These are phyloP conservation scores for Diospyros lotus DNA, from an alignment of 148 eudicot species.

Conservation along the genomic window DNA sequence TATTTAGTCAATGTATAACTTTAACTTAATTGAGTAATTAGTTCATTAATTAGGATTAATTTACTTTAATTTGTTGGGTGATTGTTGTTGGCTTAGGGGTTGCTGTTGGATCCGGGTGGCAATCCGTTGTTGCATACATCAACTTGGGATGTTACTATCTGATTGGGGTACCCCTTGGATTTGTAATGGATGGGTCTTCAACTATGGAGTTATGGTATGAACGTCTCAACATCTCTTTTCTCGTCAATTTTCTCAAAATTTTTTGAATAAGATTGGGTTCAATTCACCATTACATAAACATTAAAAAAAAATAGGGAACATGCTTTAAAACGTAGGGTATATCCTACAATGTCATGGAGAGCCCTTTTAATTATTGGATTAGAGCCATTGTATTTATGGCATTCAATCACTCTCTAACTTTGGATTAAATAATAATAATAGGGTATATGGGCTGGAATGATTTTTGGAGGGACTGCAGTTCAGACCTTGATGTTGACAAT, in stretches of 20 bases:
- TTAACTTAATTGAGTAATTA: too few relatives aligned
- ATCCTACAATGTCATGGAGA: too few relatives aligned
- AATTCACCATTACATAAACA: too few relatives aligned
- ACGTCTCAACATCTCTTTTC: too few relatives aligned
- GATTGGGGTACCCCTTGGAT: constrained; percentile 41
- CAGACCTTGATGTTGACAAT: neutral
- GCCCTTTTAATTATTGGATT: too few relatives aligned
- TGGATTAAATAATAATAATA: neutral
- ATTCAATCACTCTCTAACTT: too few relatives aligned
- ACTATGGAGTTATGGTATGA: constrained; percentile 39
- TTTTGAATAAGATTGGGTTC: too few relatives aligned
- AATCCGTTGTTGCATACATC: constrained; percentile 41
- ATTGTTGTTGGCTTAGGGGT: constrained; percentile 24
- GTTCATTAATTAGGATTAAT: neutral
- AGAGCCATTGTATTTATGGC: too few relatives aligned
- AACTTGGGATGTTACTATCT: constrained; percentile 43
- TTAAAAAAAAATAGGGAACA: too few relatives aligned
- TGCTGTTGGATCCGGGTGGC: constrained; percentile 59
- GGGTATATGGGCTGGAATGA: constrained; percentile 11
- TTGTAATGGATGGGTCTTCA: constrained; percentile 35
- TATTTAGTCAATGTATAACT: too few relatives aligned
- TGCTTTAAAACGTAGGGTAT: too few relatives aligned
- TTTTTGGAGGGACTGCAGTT: neutral
- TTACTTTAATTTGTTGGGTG: neutral
- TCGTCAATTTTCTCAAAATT: too few relatives aligned